Evolutionary conservation across 78 protist genomes (phyloP), one percentile per base, ranked within the genome.

Genomic region (Planoprotostelium fungivorum): DNA sequence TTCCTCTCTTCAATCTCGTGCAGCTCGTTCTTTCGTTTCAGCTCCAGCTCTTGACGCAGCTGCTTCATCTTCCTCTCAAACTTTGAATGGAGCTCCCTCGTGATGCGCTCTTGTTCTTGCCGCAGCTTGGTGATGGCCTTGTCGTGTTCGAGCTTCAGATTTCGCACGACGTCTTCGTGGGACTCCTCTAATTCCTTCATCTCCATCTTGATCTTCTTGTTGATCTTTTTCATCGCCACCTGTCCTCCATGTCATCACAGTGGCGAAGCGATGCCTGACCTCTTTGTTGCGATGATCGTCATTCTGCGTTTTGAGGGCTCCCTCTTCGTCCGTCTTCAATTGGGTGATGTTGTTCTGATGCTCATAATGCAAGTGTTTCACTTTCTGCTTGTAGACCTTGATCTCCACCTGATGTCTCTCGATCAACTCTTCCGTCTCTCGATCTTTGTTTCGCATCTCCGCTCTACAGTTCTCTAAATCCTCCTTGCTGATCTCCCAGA

Each of bases 341-440:
- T 86, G 38, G 0, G 96, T 31, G n/a, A 95, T 63, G 83, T 86
- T 86, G 87, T 94, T 95, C 89, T 97, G 94, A 88, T 97, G 96
- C 94, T 97, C 98, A 38, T 92, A 95, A 25, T 93, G 87, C 38
- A 97, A 89, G 63, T 97, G 98, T 83, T 96, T 93, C 35, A 94
- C 92, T 83, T 95, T 94, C 85, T 97, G 98, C 92, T 97, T 97
- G 93, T 89, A 89, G 85, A 95, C 95, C 92, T 95, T 97, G 87
- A 95, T 89, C 89, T 94, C 96, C 0, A 95, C 94, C 85, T 96
- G 96, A 84, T 95, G 96, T 29, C 92, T 73, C 88, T 97, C 98
- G 86, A 92, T 91, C 63, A 89, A 35, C 89, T 97, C 97, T 37
- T 93, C 97, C 91, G 38, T 38, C 63, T 97, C 97, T 0, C 96